Percentiles rank a stretch among this genome's conserved stretches.
phyloP scores from a whole-genome alignment of 2,329 filamentous ascomycete genomes.

The Tolypocladium capitatum region DNA sequence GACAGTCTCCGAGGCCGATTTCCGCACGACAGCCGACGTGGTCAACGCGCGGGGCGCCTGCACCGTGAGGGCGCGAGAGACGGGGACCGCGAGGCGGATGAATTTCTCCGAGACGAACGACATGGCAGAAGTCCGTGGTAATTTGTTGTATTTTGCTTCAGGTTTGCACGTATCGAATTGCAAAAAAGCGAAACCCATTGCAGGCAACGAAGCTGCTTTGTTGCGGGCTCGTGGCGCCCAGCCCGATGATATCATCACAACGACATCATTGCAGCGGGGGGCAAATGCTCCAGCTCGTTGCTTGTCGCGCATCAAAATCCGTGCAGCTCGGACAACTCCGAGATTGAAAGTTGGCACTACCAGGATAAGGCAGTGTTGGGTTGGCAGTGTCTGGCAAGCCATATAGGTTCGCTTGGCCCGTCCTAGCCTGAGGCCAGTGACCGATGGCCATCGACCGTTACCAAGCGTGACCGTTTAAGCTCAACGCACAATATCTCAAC shows the following conservation, averaged over 20 bases:
- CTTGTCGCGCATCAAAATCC: background rate
- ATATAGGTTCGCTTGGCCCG: background rate
- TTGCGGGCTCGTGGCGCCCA: background rate
- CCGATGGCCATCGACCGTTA: background rate
- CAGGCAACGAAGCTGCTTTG: background rate
- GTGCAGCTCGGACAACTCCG: too few species aligned
- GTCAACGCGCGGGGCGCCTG: conserved; percentile 37
- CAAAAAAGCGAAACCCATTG: background rate
- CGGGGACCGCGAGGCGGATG: conserved; percentile 27
- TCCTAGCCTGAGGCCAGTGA: background rate
- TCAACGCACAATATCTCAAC: too few species aligned
- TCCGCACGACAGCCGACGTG: conserved; percentile 29
- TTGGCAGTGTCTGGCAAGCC: too few species aligned
- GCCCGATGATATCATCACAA: conserved; percentile 1
- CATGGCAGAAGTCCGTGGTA: conserved; percentile 23
- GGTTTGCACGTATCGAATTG: background rate
- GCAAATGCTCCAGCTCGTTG: conserved; percentile 3
- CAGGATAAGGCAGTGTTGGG: too few species aligned
- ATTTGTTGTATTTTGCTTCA: background rate
- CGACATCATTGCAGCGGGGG: conserved; percentile 1
- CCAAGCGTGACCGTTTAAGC: too few species aligned
- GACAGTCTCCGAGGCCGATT: conserved; percentile 37
- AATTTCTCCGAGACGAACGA: conserved; percentile 37
- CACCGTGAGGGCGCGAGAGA: conserved; percentile 23
- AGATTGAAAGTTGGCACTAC: background rate